Evolutionary conservation across 2,329 filamentous ascomycete species (phyloP), one percentile per base, ranked within the genome.

Genomic region (Aspergillus udagawae): DNA sequence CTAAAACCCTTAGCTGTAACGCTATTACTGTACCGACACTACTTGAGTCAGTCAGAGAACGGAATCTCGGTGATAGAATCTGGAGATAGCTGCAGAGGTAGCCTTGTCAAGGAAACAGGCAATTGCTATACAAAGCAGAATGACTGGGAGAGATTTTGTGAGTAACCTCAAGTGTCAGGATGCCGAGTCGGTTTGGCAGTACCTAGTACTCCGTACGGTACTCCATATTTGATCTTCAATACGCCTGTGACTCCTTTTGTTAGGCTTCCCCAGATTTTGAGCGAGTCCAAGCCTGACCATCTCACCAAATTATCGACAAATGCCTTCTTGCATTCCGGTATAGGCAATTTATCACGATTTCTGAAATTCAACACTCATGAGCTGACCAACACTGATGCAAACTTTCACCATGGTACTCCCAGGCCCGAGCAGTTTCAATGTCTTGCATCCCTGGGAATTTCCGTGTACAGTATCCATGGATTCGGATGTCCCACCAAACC

Each of bases 1-100:
- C 55, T 60, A 63, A 61, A 59, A 54, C 52, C 56, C 57, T 63
- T 61, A 61, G 61, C 55, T 60, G 61, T 62, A 59, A 62, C 55
- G 59, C 59, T 54, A 61, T 57, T 42, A 53, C 49, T n/a, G 27
- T 12, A 51, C n/a, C 27, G 9, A n/a, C n/a, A 8, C 29, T 41
- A 51, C 29, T 14, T 48, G 44, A 45, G 25, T 32, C 21, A 12
- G 25, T 25, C 27, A 21, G 50, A 27, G 49, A 42, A 45, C 38
- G 47, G 48, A 52, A 45, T 12, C 38, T 51, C 48, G 41, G 41
- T 28, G 51, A 49, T 49, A 53, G 27, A 21, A n/a, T 20, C 23
- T 38, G n/a, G 44, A 50, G 20, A 23, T 51, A 14, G 28, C 14
- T 45, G n/a, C n/a, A 45, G n/a, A 23, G 12, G 8, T 44, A 45